Evolutionary conservation across 2,329 filamentous ascomycete genomes (phyloP).

Genomic region (Epichloe scottii): DNA sequence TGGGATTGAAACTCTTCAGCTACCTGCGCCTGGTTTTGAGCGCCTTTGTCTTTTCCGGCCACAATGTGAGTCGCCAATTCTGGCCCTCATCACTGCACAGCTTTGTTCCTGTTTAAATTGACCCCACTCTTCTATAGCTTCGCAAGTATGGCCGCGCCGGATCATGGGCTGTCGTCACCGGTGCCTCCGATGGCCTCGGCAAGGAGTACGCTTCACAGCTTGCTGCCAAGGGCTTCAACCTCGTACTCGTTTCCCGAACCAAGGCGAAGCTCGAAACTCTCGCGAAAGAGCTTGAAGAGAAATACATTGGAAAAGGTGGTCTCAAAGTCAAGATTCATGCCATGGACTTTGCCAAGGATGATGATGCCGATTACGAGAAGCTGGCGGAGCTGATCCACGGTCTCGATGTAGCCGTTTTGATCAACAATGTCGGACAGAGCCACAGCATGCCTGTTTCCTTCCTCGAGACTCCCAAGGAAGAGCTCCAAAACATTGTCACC

Average conservation of each 20-base stretch:
- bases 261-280: constrained; percentile 75
- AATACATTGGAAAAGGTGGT: constrained; percentile 43
- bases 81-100: neutral
- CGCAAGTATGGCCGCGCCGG: constrained; percentile 83
- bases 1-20: constrained; percentile 43
- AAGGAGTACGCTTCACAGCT: constrained; percentile 93
- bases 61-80: constrained; percentile 35
- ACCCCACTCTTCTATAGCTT: constrained; percentile 41
- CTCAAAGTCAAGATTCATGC: constrained; percentile 66
- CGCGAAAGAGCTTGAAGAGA: constrained; percentile 59
- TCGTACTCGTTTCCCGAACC: constrained; percentile 92
- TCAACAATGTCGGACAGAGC: constrained; percentile 96
- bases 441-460: constrained; percentile 91
- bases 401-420: constrained; percentile 71
- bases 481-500: constrained; percentile 81
- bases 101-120: neutral
- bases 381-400: constrained; percentile 56
- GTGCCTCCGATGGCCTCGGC: constrained; percentile 89
- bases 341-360: constrained; percentile 83
- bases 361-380: constrained; percentile 65
- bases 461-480: constrained; percentile 61
- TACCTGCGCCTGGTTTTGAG: constrained; percentile 51
- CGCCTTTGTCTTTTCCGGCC: constrained; percentile 55
- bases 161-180: constrained; percentile 88
- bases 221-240: constrained; percentile 83